These are phyloP conservation scores for Talinum fruticosum DNA, from an alignment of 148 eudicot species.

Conservation along the genomic window DNA sequence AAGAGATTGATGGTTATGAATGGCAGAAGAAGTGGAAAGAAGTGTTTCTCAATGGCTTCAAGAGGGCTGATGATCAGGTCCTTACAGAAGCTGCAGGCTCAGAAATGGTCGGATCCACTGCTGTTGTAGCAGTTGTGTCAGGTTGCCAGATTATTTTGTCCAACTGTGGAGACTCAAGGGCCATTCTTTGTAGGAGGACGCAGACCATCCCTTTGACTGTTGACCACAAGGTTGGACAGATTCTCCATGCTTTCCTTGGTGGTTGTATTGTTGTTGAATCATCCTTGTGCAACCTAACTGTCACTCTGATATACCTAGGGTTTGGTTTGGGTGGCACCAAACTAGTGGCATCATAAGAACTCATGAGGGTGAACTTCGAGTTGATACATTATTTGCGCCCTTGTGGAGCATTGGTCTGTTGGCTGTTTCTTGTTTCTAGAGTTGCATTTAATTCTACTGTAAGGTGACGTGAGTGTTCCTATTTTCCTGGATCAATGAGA, in stretches of 20 bases:
- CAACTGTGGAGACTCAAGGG: conserved; percentile 87
- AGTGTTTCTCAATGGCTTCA: conserved; percentile 44
- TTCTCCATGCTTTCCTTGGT: not conserved
- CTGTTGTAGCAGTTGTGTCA: conserved; percentile 73
- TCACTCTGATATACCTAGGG: no score
- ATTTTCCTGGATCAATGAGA: not conserved
- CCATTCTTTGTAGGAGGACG: conserved; percentile 65
- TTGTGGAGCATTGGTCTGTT: no score
- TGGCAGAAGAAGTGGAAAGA: conserved; percentile 66
- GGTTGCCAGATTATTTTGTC: conserved; percentile 71
- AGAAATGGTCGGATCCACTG: conserved; percentile 78
- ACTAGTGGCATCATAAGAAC: no score
- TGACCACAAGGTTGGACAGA: conserved; percentile 68
- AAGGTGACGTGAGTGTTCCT: not conserved
- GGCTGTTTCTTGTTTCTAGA: no score
- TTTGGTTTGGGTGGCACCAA: no score
- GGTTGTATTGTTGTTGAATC: no score
- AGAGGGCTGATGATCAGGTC: conserved; percentile 53
- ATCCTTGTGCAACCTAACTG: no score
- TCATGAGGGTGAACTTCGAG: no score
- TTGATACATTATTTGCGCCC: no score
- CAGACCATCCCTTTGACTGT: conserved; percentile 62
- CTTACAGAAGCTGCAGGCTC: conserved; percentile 39
- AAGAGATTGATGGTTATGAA: conserved; percentile 27
- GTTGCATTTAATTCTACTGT: not conserved